phyloP scores from a whole-genome alignment of 768 basidiomycete genomes.

The Tylopilus sp. region DNA sequence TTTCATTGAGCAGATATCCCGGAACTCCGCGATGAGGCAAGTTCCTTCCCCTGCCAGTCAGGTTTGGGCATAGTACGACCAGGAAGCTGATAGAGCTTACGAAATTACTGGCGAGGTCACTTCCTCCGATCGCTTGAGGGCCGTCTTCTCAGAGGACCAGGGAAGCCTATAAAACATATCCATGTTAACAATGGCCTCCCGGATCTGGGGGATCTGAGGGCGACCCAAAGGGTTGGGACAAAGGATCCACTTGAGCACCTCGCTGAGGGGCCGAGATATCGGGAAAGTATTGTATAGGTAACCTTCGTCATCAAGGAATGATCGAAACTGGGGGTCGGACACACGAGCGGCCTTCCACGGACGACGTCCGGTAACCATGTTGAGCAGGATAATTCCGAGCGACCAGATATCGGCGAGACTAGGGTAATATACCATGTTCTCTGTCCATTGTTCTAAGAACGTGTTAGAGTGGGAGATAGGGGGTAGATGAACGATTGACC shows the following conservation, averaged over 20 bases:
- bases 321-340: conserved; percentile 9
- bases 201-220: conserved; percentile 17
- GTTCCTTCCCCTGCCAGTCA: neutral
- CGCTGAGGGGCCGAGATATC: conserved; percentile 13
- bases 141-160: neutral
- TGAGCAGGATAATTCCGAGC: conserved; percentile 76
- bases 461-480: conserved; percentile 2
- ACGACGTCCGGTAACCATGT: conserved; percentile 62
- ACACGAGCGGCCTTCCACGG: conserved; percentile 14
- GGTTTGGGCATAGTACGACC: neutral
- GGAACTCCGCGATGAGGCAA: neutral
- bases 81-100: neutral
- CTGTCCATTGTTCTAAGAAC: conserved; percentile 48
- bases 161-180: conserved; percentile 14
- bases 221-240: conserved; percentile 13
- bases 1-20: neutral
- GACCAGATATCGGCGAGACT: conserved; percentile 60
- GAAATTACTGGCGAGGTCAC: neutral
- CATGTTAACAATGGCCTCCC: conserved; percentile 13
- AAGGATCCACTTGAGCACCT: conserved; percentile 18
- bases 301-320: conserved; percentile 15
- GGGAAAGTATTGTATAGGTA: conserved; percentile 12
- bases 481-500: conserved; percentile 37
- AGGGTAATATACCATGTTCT: conserved; percentile 34
- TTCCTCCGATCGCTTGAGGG: neutral